Base-by-base conservation (phyloP, 139 green algal genomes). In the Nannochloris sp. region DNA sequence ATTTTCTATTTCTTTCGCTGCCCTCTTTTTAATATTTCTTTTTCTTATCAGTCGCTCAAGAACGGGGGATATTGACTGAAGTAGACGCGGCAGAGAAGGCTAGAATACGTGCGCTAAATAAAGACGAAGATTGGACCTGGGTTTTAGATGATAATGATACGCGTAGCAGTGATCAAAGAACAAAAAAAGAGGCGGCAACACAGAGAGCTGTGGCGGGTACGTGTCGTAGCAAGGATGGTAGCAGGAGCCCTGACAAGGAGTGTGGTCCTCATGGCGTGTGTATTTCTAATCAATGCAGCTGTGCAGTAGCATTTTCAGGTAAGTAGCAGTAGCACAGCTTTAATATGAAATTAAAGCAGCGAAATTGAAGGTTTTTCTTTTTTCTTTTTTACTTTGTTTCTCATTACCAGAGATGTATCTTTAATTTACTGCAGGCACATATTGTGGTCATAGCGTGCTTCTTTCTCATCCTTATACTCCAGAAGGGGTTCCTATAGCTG, bases 11-110 rank as follows among this genome's bases (percentile, higher is more conserved):
- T 51, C 42, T 51, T 27, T 19, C 19, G 42, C 42, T 51, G 19
- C 19, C 42, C 19, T 51, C 19, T 27, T 51, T 27, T 51, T n/a
- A n/a, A n/a, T 51, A 27, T 51, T 51, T 51, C 19, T 27, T 51
- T 51, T 19, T 51, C 42, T 51, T 51, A 51, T 19, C 42, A 51
- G 13, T 65, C 13, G 59, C 59, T n/a, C 12, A 14, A 2, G 59
- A 65, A 9, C 25, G 54, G n/a, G 29, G 59, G 14, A 65, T 65
- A 32, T 56, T 57, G 23, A 65, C 59, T 37, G 59, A 56, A 56
- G 25, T 14, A 31, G 59, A 57, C 14, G 33, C 33, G 25, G 14
- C 12, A 14, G 32, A 56, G 29, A 27, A 31, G 15, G 9, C 30
- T 25, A 39, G 19, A 24, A 30, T 24, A 10, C 4, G 47, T 2